Base-by-base conservation (phyloP, 257 asterid genomes). In the Solanum arcanum region DNA sequence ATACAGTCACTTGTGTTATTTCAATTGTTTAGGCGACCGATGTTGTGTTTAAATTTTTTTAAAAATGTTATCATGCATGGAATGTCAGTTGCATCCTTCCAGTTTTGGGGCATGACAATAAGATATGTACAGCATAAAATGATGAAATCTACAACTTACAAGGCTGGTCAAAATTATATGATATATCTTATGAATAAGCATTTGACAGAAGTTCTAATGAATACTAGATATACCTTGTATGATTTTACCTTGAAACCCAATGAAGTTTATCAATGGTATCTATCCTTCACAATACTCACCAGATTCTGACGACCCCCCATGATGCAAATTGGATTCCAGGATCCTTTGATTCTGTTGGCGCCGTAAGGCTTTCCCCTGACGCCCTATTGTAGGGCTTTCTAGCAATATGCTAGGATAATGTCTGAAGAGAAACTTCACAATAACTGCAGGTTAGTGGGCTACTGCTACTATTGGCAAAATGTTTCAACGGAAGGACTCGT, bases 301-400 rank as follows among this genome's bases (percentile, higher is more conserved):
- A 66, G 56, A 69, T 78, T 89, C 90, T 86, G 89, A 91, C 78
- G 82, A 52, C 47, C 31, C 88, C 77, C 75, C 69, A 42, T 56
- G 39, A 62, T 72, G 52, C 83, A 90, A 70, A 90, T 86, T 87
- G 83, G 94, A 90, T 91, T 92, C 96, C 87, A 91, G 91, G 90
- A 90, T 90, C 90, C 94, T 94, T 86, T 90, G 92, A 82, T 92
- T 89, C 85, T 94, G 97, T 69, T 94, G 96, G 91, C 98, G 98
- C 75, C 98, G 98, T 86, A 96, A 88, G 91, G 98, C 95, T 94
- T 96, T 95, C 87, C 98, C 98, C 88, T 93, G 99, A 80, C 98
- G 99, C 87, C 98, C 99, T 88, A 96, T 90, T 74, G 98, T 9
- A 52, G 95, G 97, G 88, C 92, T 92, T 88, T 86, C 88, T 52